Evolutionary conservation across 768 basidiomycete genomes (phyloP), one percentile per base, ranked within the genome.

Genomic region (Psilocybe tampanensis): DNA sequence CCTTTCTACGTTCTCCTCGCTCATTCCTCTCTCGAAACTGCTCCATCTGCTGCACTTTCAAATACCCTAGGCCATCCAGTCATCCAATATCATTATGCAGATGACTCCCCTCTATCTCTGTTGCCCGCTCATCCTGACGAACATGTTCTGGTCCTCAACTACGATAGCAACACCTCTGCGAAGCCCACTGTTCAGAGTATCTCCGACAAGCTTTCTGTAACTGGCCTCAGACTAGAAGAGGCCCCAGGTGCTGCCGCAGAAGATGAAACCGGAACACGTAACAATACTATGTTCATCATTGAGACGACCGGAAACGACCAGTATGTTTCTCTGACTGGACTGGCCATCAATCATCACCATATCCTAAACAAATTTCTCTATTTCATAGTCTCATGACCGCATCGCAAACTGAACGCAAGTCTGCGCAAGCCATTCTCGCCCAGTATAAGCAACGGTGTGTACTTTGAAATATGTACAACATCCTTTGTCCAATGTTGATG

Each of bases 81-180:
- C 42, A 86, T 94, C 17, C 88, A 93, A 63, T 93, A 93, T 68
- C 88, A 90, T 64, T 94, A 90, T 66, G 81, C 84, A 18, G 90
- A 94, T 63, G 92, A 94, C 66, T 79, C 86, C 0, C 86, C 90
- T 2, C 70, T 84, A n/a, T 71, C 82, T 11, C 71, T 93, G 12
- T 72, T 91, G 39, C 86, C 89, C 4, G 80, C 75, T 33, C 76
- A 77, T 39, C 74, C 80, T 11, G 77, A 82, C 50, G 90, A 92
- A 68, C 88, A 88, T 63, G 85, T 94, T 21, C 75, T 94, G 1
- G 78, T 94, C 22, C 77, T 94, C 42, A 83, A 91, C 69, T 86
- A 83, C 62, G 83, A 88, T 60, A 80, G 84, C n/a, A 58, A 70
- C 12, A 60, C 71, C 8, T 2, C 61, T 39, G 36, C 69, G 43